Evolutionary conservation across 2,329 filamentous ascomycete genomes (phyloP), one percentile per base, ranked within the genome.

Genomic region (Pseudogymnoascus sp.): DNA sequence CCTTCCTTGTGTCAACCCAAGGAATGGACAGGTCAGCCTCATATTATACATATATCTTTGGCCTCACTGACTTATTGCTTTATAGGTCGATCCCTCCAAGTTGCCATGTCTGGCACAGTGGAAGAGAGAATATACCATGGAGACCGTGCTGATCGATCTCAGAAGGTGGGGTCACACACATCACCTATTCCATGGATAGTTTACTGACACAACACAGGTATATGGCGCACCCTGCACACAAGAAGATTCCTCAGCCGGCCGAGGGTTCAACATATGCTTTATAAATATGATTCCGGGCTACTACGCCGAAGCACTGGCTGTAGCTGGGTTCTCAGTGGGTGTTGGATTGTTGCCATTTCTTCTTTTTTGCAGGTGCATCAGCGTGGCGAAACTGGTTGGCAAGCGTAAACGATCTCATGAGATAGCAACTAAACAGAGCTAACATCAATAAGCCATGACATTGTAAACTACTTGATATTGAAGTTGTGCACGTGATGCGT

Each of bases 81-180:
- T 38, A 4, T 37, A 91, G 80, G 91, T 97, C 69, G 92, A 97
- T 73, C 87, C 90, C 16, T 82, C 82, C 65, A 91, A 92, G 73
- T 82, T 99, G 35, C 89, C 89, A 14, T 96, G 92, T 71, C 82
- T 99, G 50, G 84, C 87, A 63, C 87, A 90, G 75, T 99, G 94
- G 94, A 94, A 90, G 80, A 83, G 91, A 65, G 89, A 95, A 56
- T 94, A 92, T 73, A 96, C 92, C 35, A 96, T 96, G 90, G 93
- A 97, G 80, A 96, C 91, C 1, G 87, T 96, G 62, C 79, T 96
- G 68, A 91, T 94, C 67, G 92, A 96, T 75, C 80, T 96, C 65
- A 83, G 91, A 79, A 87, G 89, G 89, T 90, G 73, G 67, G 80
- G 66, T 10, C 28, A 21, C 14, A 40, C 5, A 6, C 35, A 37